A percentile compares a stretch with the other conserved stretches of the same genome.
Evolutionary conservation across 2,329 filamentous ascomycete genomes (phyloP).

Genomic region (Sporothrix brunneoviolacea): DNA sequence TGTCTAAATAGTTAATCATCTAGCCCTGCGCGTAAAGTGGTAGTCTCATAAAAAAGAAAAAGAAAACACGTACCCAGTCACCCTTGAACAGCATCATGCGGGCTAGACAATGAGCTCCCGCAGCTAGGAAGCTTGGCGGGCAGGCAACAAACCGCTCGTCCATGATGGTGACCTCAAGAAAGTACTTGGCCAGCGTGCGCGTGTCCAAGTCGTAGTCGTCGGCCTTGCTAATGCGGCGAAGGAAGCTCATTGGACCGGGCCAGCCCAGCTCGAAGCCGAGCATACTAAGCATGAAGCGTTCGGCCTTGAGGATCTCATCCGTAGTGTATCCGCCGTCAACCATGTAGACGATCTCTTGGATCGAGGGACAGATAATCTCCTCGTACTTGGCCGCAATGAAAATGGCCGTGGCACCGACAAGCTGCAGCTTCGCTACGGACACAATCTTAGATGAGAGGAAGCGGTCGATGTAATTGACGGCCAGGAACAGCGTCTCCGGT

Average conservation of each 20-base stretch:
- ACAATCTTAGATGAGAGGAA: constrained; percentile 94
- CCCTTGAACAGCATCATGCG: constrained; percentile 86
- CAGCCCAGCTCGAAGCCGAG: constrained; percentile 91
- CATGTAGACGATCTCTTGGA: constrained; percentile 97
- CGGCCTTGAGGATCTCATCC: constrained; percentile 93
- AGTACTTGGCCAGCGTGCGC: constrained; percentile 92
- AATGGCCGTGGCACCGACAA: constrained; percentile 91
- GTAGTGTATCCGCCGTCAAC: constrained; percentile 84
- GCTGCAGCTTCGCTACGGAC: constrained; percentile 87
- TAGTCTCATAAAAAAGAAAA: constrained; percentile 26
- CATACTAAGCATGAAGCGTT: constrained; percentile 97
- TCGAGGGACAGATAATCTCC: constrained; percentile 94
- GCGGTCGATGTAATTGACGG: constrained; percentile 94
- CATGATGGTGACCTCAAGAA: constrained; percentile 94
- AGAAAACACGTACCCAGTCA: constrained; percentile 61
- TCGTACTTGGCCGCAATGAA: constrained; percentile 97
- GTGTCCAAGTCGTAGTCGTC: constrained; percentile 97
- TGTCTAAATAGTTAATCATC: constrained; percentile 37
- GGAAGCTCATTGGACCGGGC: constrained; percentile 98
- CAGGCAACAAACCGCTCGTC: constrained; percentile 93
- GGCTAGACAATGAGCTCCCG: constrained; percentile 86
- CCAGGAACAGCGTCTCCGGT: constrained; percentile 90
- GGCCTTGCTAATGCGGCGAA: constrained; percentile 93
- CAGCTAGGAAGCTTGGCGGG: constrained; percentile 83
- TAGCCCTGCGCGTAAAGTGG: not conserved